Evolutionary conservation across 2,329 filamentous ascomycete species (phyloP).

Genomic region (Uncinocarpus reesii): DNA sequence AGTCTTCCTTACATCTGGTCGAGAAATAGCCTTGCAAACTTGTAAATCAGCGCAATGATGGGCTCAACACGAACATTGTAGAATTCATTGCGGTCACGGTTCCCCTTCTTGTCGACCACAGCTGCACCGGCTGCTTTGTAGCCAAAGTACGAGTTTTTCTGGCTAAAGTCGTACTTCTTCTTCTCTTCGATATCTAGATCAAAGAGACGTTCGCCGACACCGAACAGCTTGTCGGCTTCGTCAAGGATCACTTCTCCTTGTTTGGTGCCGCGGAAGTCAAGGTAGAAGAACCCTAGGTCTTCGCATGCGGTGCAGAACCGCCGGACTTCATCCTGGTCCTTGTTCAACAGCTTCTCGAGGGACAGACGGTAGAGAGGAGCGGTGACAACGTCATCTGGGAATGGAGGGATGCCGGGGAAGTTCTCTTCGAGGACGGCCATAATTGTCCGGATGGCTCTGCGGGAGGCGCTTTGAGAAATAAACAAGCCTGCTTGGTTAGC

Average conservation of each 20-base stretch:
- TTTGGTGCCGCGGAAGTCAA: slow-evolving; percentile 37
- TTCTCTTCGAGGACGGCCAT: slow-evolving; percentile 14
- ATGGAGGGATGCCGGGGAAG: slow-evolving; percentile 30
- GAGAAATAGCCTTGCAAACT: not conserved
- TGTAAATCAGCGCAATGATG: not conserved
- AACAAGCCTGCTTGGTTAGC: not conserved
- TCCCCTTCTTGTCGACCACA: slow-evolving; percentile 41
- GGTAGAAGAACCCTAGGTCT: slow-evolving; percentile 49
- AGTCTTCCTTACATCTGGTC: not conserved
- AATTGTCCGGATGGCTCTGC: not conserved
- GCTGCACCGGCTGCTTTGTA: slow-evolving; percentile 43
- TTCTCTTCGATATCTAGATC: slow-evolving; percentile 43
- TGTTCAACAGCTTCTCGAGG: slow-evolving; percentile 29
- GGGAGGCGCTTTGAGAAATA: not conserved
- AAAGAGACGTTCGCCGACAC: slow-evolving; percentile 39
- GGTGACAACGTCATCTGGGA: slow-evolving; percentile 35
- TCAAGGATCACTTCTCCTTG: slow-evolving; percentile 34
- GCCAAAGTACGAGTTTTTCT: slow-evolving; percentile 44
- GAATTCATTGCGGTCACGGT: slow-evolving; percentile 44
- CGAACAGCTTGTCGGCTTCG: slow-evolving; percentile 40
- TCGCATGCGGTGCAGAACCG: slow-evolving; percentile 34
- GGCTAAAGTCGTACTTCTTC: slow-evolving; percentile 44
- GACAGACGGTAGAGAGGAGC: slow-evolving; percentile 38
- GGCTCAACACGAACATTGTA: slow-evolving; percentile 39
- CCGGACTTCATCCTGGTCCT: slow-evolving; percentile 28